phyloP scores from a whole-genome alignment of 163 green algal genomes.

The Prototheca stagnorum region DNA sequence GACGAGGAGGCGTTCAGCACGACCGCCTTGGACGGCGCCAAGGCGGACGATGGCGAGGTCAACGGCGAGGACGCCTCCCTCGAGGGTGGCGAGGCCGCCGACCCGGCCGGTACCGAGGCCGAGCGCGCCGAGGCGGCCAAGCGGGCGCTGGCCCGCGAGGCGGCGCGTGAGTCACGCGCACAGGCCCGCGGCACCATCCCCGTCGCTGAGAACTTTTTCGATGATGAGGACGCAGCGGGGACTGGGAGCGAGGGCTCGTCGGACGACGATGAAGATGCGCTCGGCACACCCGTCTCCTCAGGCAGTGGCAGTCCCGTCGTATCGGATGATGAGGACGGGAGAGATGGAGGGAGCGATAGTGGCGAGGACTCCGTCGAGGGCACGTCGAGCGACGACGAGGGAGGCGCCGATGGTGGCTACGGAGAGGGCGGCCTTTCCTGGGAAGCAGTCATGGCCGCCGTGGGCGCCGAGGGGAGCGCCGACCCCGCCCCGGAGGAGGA shows the following conservation, averaged over 20 bases:
- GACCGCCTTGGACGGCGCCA: neutral
- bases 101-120: slow-evolving; percentile 32
- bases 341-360: neutral
- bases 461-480: no score
- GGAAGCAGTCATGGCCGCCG: slow-evolving; percentile 52
- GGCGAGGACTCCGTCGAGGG: slow-evolving; percentile 1
- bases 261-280: slow-evolving; percentile 1
- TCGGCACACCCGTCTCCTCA: neutral
- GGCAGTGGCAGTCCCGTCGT: slow-evolving; percentile 1
- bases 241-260: neutral
- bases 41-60: neutral
- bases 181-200: slow-evolving; percentile 36
- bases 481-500: neutral
- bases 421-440: slow-evolving; percentile 57
- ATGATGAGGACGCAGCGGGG: slow-evolving; percentile 15
- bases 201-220: slow-evolving; percentile 48
- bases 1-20: slow-evolving; percentile 7
- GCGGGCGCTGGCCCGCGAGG: slow-evolving; percentile 14
- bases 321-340: no score
- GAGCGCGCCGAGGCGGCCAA: slow-evolving; percentile 34
- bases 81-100: slow-evolving; percentile 30
- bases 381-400: slow-evolving; percentile 1
- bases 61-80: slow-evolving; percentile 1
- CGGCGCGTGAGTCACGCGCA: slow-evolving; percentile 22
- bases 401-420: slow-evolving; percentile 38